Conservation (phyloP, 495 filamentous ascomycete genomes). For the Hypoxylon intermedium region DNA sequence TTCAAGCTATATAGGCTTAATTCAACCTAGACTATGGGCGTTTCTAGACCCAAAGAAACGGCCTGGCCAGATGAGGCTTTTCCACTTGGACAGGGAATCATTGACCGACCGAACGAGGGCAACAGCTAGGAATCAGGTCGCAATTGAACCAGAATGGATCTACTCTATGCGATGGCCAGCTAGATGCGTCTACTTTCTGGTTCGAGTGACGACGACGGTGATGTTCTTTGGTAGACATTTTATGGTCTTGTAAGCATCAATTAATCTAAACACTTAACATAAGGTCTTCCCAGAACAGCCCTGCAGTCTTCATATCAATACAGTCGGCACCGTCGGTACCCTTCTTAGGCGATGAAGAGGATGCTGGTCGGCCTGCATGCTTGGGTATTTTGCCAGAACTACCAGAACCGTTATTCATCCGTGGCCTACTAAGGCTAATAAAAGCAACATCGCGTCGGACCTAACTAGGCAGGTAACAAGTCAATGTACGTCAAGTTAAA, state of each 20-base stretch:
- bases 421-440: conserved; percentile 19
- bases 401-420: no score
- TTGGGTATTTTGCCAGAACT: conserved; percentile 33
- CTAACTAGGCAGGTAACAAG: no score
- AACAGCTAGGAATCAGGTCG: conserved; percentile 6
- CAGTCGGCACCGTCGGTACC: neutral
- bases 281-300: no score
- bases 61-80: conserved; percentile 23
- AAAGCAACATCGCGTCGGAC: no score
- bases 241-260: no score
- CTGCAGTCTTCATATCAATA: neutral
- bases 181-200: conserved; percentile 3
- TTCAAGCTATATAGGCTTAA: conserved; percentile 26
- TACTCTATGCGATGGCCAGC: neutral
- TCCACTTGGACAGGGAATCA: conserved; percentile 3
- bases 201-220: neutral
- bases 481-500: no score
- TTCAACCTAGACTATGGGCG: conserved; percentile 20
- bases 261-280: no score
- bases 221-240: neutral
- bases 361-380: neutral
- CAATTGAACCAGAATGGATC: neutral
- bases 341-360: neutral
- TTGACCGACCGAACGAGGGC: conserved; percentile 4
- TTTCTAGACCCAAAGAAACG: conserved; percentile 28